These are phyloP conservation scores for Cyathus striatus DNA, from an alignment of 768 basidiomycete species.

Conservation along the genomic window DNA sequence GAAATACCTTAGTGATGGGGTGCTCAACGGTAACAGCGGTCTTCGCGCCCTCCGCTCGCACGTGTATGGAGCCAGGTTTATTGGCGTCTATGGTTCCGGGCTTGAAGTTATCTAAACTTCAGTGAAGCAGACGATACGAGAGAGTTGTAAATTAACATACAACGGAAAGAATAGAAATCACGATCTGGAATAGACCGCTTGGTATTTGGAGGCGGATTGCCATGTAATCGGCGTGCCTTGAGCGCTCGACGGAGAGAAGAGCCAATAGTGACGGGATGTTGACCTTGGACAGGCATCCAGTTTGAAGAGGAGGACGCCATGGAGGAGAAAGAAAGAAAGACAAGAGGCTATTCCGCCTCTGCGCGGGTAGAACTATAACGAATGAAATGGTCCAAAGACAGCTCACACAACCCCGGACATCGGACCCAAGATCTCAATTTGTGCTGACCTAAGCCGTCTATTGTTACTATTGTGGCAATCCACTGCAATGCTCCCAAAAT, in stretches of 20 bases:
- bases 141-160: conserved; percentile 32
- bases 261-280: conserved; percentile 56
- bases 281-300: conserved; percentile 59
- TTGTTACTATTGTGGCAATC: too few relatives aligned
- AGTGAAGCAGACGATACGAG: neutral
- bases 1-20: conserved; percentile 58
- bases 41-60: conserved; percentile 47
- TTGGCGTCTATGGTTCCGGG: conserved; percentile 64
- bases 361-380: too few relatives aligned
- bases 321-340: too few relatives aligned
- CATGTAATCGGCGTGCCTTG: conserved; percentile 66
- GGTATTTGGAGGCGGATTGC: conserved; percentile 32
- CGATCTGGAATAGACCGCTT: conserved; percentile 42
- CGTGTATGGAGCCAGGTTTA: conserved; percentile 61
- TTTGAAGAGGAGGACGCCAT: conserved; percentile 39
- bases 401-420: too few relatives aligned
- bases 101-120: conserved; percentile 63
- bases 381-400: too few relatives aligned
- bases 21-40: conserved; percentile 59
- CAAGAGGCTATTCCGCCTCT: too few relatives aligned
- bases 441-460: too few relatives aligned
- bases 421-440: too few relatives aligned
- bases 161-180: conserved; percentile 76
- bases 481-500: too few relatives aligned
- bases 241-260: conserved; percentile 58